Base-by-base conservation (phyloP, 352 stramenopile genomes). In the Phytophthora capsici region DNA sequence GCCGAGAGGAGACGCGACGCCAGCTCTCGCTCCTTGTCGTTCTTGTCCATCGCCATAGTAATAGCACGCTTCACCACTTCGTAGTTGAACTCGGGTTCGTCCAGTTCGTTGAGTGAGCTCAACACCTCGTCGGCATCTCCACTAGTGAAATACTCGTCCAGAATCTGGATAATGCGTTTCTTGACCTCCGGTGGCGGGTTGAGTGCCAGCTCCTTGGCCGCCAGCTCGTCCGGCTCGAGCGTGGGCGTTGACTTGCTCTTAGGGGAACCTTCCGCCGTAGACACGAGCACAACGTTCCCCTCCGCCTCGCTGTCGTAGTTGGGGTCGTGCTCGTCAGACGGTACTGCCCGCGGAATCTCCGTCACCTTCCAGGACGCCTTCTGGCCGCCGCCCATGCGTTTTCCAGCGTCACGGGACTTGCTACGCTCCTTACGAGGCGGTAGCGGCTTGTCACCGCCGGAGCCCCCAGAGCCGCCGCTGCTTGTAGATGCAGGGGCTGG, bases 11-110 rank as follows among this genome's bases (percentile, higher is more conserved):
- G 68, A 22, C 94, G 82, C 28, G 91, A 98, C 23, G 69, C 61
- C n/a, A 77, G 26, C 41, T 77, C 65, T 16, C 65, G 64, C 46
- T 77, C 69, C 55, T 77, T 77, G 59, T 74, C 69, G 55, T 77
- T 63, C 59, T 74, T 77, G 80, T 99, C 97, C 76, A 99, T 91
- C 17, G 94, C 89, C 70, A 99, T 96, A 32, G 89, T 97, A 61
- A 99, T 96, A 6, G 89, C 92, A 32, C 95, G 85, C 73, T 99
- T 99, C 28, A 99, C 93, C 38, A 99, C 73, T 61, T 98, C 89
- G 65, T 96, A 98, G 51, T 90, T 84, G 69, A 93, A 98, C 14
- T 90, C 85, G 1, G 71, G 63, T 14, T 81, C 74, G 53, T 91
- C 77, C 17, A 93, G 47, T 34, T 93, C 85, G 16, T 75, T 76